Evolutionary conservation across 2,329 filamentous ascomycete species (phyloP).

Genomic region (Trichophyton verrucosum): DNA sequence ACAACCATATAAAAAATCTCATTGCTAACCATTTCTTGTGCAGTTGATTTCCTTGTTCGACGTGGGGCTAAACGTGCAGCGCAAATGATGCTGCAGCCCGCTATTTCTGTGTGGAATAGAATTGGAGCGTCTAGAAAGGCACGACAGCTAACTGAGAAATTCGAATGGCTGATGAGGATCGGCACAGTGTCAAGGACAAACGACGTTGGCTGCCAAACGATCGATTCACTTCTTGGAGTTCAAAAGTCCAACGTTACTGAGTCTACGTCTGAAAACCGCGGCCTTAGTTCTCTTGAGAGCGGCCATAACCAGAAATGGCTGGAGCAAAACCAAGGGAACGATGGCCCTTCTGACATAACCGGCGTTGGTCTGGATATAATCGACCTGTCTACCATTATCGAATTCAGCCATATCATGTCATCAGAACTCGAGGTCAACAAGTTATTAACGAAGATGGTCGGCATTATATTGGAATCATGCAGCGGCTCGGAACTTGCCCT

Average conservation of each 20-base stretch:
- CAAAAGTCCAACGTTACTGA: slow-evolving; percentile 9
- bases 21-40: slow-evolving; percentile 23
- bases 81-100: slow-evolving; percentile 45
- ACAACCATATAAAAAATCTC: neutral
- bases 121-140: slow-evolving; percentile 49
- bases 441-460: slow-evolving; percentile 50
- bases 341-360: slow-evolving; percentile 31
- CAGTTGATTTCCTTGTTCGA: slow-evolving; percentile 46
- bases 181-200: slow-evolving; percentile 39
- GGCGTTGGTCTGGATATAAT: slow-evolving; percentile 45
- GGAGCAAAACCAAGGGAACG: slow-evolving; percentile 29
- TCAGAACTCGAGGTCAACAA: slow-evolving; percentile 53
- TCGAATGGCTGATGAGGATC: slow-evolving; percentile 49
- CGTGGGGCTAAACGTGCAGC: slow-evolving; percentile 48
- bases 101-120: slow-evolving; percentile 46
- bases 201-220: slow-evolving; percentile 47
- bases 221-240: slow-evolving; percentile 36
- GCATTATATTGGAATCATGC: slow-evolving; percentile 52
- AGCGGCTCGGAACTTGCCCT: slow-evolving; percentile 48
- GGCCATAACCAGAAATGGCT: slow-evolving; percentile 32
- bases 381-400: slow-evolving; percentile 50
- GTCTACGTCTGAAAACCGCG: slow-evolving; percentile 20
- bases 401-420: slow-evolving; percentile 53
- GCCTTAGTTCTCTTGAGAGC: slow-evolving; percentile 25
- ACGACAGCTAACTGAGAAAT: slow-evolving; percentile 44